A percentile compares a stretch with the other conserved stretches of the same genome.
Evolutionary conservation across 179 eudicot species (phyloP).

Genomic region (Patellifolia procumbens): DNA sequence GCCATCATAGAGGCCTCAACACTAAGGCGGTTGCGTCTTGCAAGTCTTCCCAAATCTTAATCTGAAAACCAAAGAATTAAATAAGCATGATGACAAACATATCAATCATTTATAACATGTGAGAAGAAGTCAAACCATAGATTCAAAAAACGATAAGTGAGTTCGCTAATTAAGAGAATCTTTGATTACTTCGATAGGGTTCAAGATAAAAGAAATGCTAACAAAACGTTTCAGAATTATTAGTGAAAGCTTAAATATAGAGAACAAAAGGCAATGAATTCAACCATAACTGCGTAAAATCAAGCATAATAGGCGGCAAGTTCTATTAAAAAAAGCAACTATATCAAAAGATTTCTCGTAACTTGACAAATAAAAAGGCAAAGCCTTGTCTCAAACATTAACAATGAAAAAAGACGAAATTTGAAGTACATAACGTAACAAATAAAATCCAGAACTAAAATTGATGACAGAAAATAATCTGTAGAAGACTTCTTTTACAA

Average conservation of each 20-base stretch:
- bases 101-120: background rate
- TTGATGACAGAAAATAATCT: no score
- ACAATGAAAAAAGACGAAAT: no score
- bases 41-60: slow-evolving; percentile 99
- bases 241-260: background rate
- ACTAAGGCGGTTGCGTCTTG: slow-evolving; percentile 69
- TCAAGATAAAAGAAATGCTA: background rate
- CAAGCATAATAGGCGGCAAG: background rate
- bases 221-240: background rate
- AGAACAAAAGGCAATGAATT: background rate
- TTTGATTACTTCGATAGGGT: background rate
- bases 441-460: no score
- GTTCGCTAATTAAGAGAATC: no score
- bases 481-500: background rate
- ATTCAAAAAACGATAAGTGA: background rate
- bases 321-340: background rate
- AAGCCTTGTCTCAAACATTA: background rate
- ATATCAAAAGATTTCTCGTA: background rate
- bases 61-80: slow-evolving; percentile 40
- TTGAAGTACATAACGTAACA: no score
- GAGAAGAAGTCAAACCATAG: background rate
- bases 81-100: background rate
- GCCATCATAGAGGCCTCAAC: slow-evolving; percentile 86
- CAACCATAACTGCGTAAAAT: no score
- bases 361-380: no score